A percentile compares a stretch with the other conserved stretches of the same genome.
These are phyloP conservation scores for Simplicillium sp. DNA, from an alignment of 2,329 filamentous ascomycete genomes.

Conservation along the genomic window DNA sequence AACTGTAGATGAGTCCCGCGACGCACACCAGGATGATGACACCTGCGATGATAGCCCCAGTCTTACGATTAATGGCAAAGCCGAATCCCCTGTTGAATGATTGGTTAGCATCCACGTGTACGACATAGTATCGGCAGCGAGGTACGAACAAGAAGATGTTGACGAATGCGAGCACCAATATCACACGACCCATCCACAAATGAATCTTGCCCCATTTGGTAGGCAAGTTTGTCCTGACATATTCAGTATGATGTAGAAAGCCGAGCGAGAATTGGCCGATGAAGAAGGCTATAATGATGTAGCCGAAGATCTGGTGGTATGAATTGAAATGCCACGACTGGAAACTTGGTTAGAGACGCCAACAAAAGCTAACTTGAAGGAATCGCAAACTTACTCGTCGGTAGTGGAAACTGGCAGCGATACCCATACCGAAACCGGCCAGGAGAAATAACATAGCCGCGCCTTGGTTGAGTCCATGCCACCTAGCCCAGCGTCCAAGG, in stretches of 20 bases:
- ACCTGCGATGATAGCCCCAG: conserved; percentile 35
- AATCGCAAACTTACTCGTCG: conserved; percentile 39
- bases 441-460: conserved; percentile 38
- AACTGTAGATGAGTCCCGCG: conserved; percentile 25
- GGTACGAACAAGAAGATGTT: conserved; percentile 46
- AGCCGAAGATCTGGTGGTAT: conserved; percentile 49
- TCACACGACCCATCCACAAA: conserved; percentile 45
- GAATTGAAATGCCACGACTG: conserved; percentile 43
- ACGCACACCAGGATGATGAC: conserved; percentile 35
- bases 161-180: conserved; percentile 41
- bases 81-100: conserved; percentile 32
- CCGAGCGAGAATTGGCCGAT: conserved; percentile 45
- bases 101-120: conserved; percentile 4
- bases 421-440: conserved; percentile 40
- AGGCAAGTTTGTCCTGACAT: conserved; percentile 35
- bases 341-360: conserved; percentile 3
- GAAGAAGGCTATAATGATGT: conserved; percentile 41
- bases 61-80: conserved; percentile 1
- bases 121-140: background rate
- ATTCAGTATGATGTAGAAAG: conserved; percentile 44
- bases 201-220: conserved; percentile 45
- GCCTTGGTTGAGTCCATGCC: conserved; percentile 45
- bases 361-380: conserved; percentile 1
- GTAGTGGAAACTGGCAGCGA: conserved; percentile 42
- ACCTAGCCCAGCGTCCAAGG: conserved; percentile 38